A percentile compares a stretch with the other conserved stretches of the same genome.
Conservation (phyloP, 257 asterid species). For the Jasminum sambac region DNA sequence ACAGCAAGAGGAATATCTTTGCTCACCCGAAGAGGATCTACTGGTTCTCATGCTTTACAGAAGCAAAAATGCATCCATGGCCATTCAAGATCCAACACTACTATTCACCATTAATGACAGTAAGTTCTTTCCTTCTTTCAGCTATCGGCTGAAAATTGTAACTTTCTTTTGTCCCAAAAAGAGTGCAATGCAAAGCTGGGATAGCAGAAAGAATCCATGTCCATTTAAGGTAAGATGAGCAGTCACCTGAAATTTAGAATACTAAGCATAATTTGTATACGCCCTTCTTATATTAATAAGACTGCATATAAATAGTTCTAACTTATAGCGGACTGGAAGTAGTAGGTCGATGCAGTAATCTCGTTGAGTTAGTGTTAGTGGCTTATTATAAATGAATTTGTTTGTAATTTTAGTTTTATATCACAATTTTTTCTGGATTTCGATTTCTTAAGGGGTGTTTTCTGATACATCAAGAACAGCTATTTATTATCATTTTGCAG, state of each 20-base stretch:
- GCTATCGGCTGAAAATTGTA: slow-evolving; percentile 22
- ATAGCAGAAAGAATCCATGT: not conserved
- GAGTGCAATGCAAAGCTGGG: not conserved
- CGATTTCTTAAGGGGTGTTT: not conserved
- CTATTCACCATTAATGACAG: slow-evolving; percentile 37
- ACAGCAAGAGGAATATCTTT: slow-evolving; percentile 44
- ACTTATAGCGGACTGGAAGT: slow-evolving; percentile 3
- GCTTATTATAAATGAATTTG: slow-evolving; percentile 1
- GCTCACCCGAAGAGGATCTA: slow-evolving; percentile 35
- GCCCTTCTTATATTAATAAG: slow-evolving; percentile 18
- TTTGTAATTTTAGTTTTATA: not conserved
- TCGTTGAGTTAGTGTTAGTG: not conserved
- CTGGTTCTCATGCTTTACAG: slow-evolving; percentile 34
- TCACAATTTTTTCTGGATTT: not conserved
- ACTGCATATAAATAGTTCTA: slow-evolving; percentile 16
- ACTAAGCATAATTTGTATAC: not conserved
- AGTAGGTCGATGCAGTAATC: slow-evolving; percentile 20
- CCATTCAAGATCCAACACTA: slow-evolving; percentile 51
- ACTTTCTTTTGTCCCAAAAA: slow-evolving; percentile 13
- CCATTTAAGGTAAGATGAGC: not conserved
- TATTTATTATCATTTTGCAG: not conserved
- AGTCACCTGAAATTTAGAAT: not conserved
- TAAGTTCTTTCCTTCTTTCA: slow-evolving; percentile 40
- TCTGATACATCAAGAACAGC: not conserved
- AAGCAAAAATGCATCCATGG: slow-evolving; percentile 38